These are phyloP conservation scores for Naegleria gruberi DNA, from an alignment of 208 protist genomes.

Conservation along the genomic window DNA sequence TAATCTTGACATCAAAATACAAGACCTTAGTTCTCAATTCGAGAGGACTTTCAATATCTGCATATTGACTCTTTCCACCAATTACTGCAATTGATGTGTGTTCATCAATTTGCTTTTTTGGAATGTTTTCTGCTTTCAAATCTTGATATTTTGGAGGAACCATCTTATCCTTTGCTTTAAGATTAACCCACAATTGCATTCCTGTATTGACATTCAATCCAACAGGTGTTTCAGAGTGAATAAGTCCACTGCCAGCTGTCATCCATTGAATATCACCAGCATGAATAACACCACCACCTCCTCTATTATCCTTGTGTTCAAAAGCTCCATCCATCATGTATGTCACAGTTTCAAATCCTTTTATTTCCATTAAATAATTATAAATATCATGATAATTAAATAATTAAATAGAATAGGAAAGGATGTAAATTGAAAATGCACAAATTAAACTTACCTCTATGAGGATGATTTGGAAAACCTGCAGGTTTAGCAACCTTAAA, in stretches of 20 bases:
- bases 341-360: constrained; percentile 34
- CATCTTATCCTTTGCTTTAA: constrained; percentile 25
- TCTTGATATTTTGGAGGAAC: constrained; percentile 22
- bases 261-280: constrained; percentile 31
- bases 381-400: too few relatives aligned
- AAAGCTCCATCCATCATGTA: background rate
- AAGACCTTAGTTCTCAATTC: background rate
- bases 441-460: too few relatives aligned
- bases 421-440: too few relatives aligned
- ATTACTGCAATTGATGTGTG: background rate
- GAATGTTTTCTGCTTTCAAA: background rate
- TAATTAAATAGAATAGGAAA: too few relatives aligned
- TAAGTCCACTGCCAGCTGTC: constrained; percentile 22
- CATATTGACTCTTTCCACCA: background rate
- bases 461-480: background rate
- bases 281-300: constrained; percentile 22
- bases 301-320: constrained; percentile 25
- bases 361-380: too few relatives aligned
- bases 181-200: constrained; percentile 34
- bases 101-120: background rate
- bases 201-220: constrained; percentile 34
- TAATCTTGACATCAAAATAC: background rate
- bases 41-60: background rate
- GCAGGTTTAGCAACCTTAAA: background rate
- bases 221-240: constrained; percentile 30